Conservation (phyloP, 108 stramenopile species). For the Cyclotella cryptica region DNA sequence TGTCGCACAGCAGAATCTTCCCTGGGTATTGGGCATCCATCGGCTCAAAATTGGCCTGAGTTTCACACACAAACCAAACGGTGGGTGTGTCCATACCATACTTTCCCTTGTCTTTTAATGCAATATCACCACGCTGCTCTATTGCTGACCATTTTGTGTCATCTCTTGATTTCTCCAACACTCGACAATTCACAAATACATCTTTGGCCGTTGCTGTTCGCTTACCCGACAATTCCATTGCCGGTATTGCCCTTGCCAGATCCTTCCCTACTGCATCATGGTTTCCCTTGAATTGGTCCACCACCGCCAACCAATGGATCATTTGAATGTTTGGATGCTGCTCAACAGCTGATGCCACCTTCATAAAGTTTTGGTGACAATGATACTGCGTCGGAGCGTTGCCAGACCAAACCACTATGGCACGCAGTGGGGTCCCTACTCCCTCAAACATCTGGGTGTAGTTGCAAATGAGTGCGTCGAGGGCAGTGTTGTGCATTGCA, state of each 20-base stretch:
- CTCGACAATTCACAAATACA: slow-evolving; percentile 14
- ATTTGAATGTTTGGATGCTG: too few relatives aligned
- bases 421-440: not conserved
- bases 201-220: not conserved
- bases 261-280: slow-evolving; percentile 30
- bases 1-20: too few relatives aligned
- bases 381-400: slow-evolving; percentile 15
- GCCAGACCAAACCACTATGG: slow-evolving; percentile 25
- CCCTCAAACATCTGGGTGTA: not conserved
- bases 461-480: slow-evolving; percentile 11
- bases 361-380: slow-evolving; percentile 16
- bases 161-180: too few relatives aligned
- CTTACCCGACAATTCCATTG: not conserved
- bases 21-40: too few relatives aligned
- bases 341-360: slow-evolving; percentile 6
- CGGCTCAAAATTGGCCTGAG: too few relatives aligned
- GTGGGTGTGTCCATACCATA: too few relatives aligned
- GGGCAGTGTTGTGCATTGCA: slow-evolving; percentile 22
- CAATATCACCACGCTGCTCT: not conserved
- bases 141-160: too few relatives aligned
- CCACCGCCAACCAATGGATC: too few relatives aligned
- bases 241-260: not conserved
- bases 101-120: too few relatives aligned
- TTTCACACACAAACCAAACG: too few relatives aligned
- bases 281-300: too few relatives aligned